Base-by-base conservation (phyloP, 331 rosid species). In the Phaseolus coccineus region DNA sequence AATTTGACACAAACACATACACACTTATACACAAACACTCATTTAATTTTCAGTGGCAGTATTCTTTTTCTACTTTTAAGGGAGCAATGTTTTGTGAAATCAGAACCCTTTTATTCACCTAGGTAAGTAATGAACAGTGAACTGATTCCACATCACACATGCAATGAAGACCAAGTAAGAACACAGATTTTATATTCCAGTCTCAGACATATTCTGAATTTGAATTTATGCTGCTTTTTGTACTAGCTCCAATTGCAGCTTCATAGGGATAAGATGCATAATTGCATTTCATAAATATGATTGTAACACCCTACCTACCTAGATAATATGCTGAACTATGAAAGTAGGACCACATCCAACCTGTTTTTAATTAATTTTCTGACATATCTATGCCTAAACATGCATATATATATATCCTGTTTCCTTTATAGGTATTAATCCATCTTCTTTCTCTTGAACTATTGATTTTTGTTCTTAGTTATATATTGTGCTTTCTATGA, bases 241-340 rank as follows among this genome's bases (percentile, higher is more conserved):
- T 72, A 12, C 61, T 35, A 58, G 30, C 51, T 76, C 15, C 31
- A 50, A 75, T 37, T 47, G 44, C 33, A 46, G 57, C 22, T 74
- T 55, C 31, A 56, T 3, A 27, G 42, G 40, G 33, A 64, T 24
- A 58, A 46, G n/a, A 66, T 31, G 57, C 71, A 74, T 79, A 40
- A 63, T 79, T 70, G 76, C 39, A 3, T 52, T 71, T 51, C 81
- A 76, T 83, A 58, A 86, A 68, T 86, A 61, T 44, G 82, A 72
- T 9, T 0, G 51, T 48, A 83, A 77, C 77, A 47, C 24, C 58
- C 58, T 48, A 77, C 66, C 81, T 61, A 81, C 81, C 73, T 56
- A 58, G 14, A 65, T 56, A 40, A 67, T 73, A 24, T 64, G 67
- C 59, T 4, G 15, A 14, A 71, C 71, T 51, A 46, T 37, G 40